Evolutionary conservation across 805 yeast genomes (phyloP).

Genomic region (Scheffersomyces stipitis): DNA sequence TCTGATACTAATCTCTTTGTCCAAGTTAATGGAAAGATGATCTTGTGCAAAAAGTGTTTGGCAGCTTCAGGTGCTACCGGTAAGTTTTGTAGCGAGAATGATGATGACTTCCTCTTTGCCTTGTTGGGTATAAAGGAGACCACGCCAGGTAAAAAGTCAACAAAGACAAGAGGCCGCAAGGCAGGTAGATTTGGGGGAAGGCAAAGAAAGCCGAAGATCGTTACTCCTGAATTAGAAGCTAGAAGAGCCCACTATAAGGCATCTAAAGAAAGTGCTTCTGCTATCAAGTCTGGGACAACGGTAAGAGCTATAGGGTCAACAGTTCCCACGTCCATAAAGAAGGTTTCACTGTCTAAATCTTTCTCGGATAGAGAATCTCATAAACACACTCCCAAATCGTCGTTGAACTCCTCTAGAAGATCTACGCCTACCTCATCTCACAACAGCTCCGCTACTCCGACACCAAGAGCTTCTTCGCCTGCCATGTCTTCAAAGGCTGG

Average conservation of each 20-base stretch:
- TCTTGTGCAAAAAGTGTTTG: constrained; percentile 48
- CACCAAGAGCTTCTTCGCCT: constrained; percentile 4
- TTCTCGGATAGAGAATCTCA: not conserved
- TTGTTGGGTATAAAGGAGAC: constrained; percentile 50
- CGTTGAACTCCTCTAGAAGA: not conserved
- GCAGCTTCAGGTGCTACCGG: constrained; percentile 12
- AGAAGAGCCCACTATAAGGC: constrained; percentile 38
- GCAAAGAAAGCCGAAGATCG: constrained; percentile 14
- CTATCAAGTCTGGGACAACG: constrained; percentile 38
- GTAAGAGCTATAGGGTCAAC: constrained; percentile 39
- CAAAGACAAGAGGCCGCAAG: constrained; percentile 11
- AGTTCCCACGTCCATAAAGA: constrained; percentile 7
- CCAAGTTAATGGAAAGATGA: constrained; percentile 18
- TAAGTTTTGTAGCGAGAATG: constrained; percentile 43
- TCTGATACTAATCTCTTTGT: constrained; percentile 43
- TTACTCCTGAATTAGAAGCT: constrained; percentile 32
- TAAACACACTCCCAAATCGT: constrained; percentile 1
- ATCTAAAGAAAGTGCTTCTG: constrained; percentile 28
- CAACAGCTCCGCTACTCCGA: constrained; percentile 2
- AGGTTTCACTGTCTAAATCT: not conserved
- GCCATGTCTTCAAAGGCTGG: not conserved
- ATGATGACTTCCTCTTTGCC: constrained; percentile 46
- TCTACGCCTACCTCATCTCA: constrained; percentile 1
- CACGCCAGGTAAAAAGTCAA: constrained; percentile 18
- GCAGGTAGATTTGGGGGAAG: constrained; percentile 29